Conservation (phyloP, 2,329 filamentous ascomycete genomes). For the Talaromyces sp. region DNA sequence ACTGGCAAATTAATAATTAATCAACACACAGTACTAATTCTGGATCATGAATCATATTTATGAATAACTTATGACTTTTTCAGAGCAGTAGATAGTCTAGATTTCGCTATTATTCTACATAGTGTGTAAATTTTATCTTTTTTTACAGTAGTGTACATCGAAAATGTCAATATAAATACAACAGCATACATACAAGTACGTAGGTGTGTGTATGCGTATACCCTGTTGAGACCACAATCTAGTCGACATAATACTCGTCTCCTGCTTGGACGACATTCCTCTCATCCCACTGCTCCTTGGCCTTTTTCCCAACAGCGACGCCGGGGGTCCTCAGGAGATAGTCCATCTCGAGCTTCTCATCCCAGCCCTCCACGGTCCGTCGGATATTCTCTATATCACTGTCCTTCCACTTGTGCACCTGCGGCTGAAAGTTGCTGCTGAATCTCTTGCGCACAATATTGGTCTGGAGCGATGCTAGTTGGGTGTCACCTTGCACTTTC, state of each 20-base stretch:
- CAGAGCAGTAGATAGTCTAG: too few species aligned
- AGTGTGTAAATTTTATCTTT: too few species aligned
- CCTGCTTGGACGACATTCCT: neutral
- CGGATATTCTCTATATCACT: conserved; percentile 11
- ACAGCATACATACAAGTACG: neutral
- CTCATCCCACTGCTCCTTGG: neutral
- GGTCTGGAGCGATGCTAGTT: conserved; percentile 1
- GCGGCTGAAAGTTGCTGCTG: neutral
- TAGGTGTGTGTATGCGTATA: neutral
- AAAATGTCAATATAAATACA: neutral
- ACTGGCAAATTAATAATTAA: too few species aligned
- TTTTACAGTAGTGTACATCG: neutral
- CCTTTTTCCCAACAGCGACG: neutral
- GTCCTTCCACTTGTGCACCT: conserved; percentile 8
- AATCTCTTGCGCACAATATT: conserved; percentile 1
- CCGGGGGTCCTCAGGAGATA: neutral
- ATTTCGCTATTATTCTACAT: too few species aligned
- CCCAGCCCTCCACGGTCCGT: conserved; percentile 19
- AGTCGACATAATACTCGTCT: neutral
- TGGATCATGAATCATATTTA: too few species aligned
- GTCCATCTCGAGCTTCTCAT: conserved; percentile 26
- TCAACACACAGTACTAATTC: too few species aligned
- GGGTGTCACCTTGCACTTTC: conserved; percentile 19
- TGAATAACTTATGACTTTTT: too few species aligned
- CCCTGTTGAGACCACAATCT: neutral